A percentile compares a stretch with the other conserved stretches of the same genome.
These are phyloP conservation scores for Exophiala sideris DNA, from an alignment of 2,329 filamentous ascomycete species.

Conservation along the genomic window DNA sequence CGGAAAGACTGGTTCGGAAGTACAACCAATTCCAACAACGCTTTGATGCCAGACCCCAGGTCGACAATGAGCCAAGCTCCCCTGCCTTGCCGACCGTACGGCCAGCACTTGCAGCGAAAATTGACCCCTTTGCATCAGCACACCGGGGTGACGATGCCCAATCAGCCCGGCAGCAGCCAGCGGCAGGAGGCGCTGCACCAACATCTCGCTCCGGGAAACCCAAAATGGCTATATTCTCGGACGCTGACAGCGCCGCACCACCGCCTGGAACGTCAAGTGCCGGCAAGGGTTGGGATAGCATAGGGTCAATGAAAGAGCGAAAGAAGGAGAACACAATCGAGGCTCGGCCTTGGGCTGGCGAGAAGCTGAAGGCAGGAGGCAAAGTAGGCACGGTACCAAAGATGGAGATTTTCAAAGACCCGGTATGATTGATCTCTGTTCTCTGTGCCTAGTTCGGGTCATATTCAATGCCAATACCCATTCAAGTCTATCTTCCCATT, in stretches of 20 bases:
- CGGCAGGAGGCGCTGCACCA: conserved; percentile 40
- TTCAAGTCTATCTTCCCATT: not conserved
- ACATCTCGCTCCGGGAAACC: conserved; percentile 66
- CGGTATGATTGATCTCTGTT: conserved; percentile 68
- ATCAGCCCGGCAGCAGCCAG: conserved; percentile 50
- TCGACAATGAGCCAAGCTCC: conserved; percentile 67
- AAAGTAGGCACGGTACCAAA: conserved; percentile 74
- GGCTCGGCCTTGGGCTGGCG: conserved; percentile 84
- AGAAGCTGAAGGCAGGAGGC: conserved; percentile 82
- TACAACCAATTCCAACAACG: conserved; percentile 88
- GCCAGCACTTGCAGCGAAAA: conserved; percentile 78
- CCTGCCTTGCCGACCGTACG: conserved; percentile 81
- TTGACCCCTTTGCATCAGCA: conserved; percentile 69
- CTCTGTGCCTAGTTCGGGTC: conserved; percentile 26
- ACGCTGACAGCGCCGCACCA: conserved; percentile 60
- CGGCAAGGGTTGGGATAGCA: conserved; percentile 83
- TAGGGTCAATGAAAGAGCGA: conserved; percentile 78
- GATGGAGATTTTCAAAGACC: conserved; percentile 90
- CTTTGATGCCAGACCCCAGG: conserved; percentile 63
- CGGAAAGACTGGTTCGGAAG: conserved; percentile 77
- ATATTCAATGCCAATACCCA: conserved; percentile 13
- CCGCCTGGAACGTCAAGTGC: conserved; percentile 51
- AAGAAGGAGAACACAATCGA: conserved; percentile 92
- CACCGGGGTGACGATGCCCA: conserved; percentile 63
- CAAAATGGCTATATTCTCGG: conserved; percentile 90